Evolutionary conservation across 2,329 filamentous ascomycete species (phyloP), one percentile per base, ranked within the genome.

Genomic region (Cladosporium sp.): DNA sequence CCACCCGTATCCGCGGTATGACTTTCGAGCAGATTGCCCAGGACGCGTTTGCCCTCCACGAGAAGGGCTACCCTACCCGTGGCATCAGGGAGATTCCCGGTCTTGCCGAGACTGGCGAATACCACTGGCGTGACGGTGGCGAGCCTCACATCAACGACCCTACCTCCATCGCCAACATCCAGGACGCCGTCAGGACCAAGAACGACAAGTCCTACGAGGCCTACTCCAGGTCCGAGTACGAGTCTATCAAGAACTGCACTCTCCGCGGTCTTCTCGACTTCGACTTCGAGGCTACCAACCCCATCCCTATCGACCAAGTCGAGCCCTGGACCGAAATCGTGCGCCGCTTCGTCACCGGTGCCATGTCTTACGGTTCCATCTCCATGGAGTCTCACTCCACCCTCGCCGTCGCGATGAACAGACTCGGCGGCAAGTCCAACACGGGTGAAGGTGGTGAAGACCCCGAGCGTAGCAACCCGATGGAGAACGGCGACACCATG

Each of bases 251-350:
- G 78, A 83, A 89, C 64, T 97, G 92, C 72, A 97, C 92, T 1
- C 83, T 97, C 7, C 89, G 92, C 68, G 92, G 92, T 65, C 82
- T 96, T 66, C 82, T 97, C 37, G 92, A 97, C 70, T 97, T 97
- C 74, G 90, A 95, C 70, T 96, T 96, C 61, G 91, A 96, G 41
- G 87, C 93, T 59, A 79, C 83, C 59, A 83, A 79, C 13, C 83
- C 91, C 1, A 89, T 97, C 20, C 89, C 91, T 4, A 95, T 97
- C 58, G 92, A 96, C 61, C 91, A 96, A 71, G 92, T 97, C 52
- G 92, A 97, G 75, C 89, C 92, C 17, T 97, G 92, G 92, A 96
- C 92, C 3, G 91, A 96, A 64, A 96, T 97, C 62, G 92, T 96
- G 40, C 88, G 92, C 58, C 88, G 92, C 56, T 96, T 96, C 76